These are phyloP conservation scores for Pestalotiopsis sp. DNA, from an alignment of 2,329 filamentous ascomycete genomes.

Conservation along the genomic window DNA sequence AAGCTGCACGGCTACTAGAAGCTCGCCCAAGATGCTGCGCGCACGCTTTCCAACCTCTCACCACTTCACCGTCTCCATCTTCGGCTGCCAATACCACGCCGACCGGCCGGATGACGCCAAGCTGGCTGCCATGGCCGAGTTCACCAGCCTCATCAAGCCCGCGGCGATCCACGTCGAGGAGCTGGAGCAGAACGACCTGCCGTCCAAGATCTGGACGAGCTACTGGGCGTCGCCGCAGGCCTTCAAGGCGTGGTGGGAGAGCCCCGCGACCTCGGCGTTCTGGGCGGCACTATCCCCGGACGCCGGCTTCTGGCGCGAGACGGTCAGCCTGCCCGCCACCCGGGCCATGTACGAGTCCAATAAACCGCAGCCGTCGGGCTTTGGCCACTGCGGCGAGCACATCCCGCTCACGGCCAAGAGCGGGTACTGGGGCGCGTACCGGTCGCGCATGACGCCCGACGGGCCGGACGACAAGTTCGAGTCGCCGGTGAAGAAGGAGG, in stretches of 20 bases:
- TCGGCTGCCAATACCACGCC: background rate
- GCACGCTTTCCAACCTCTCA: background rate
- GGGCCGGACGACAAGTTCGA: background rate
- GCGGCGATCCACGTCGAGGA: background rate
- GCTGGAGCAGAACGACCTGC: background rate
- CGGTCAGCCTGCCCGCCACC: background rate
- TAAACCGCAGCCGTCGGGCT: background rate
- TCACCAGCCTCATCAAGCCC: background rate
- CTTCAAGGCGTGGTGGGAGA: background rate
- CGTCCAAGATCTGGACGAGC: background rate
- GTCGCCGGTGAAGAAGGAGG: background rate
- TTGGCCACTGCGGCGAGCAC: background rate
- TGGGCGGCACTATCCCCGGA: background rate
- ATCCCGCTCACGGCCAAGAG: background rate
- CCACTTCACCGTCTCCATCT: background rate
- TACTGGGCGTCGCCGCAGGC: background rate
- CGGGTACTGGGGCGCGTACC: background rate
- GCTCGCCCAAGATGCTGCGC: background rate
- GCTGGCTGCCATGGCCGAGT: background rate
- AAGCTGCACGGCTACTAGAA: background rate
- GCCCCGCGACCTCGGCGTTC: background rate
- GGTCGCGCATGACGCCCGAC: background rate
- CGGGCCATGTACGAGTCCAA: background rate
- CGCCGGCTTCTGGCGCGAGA: conserved; percentile 4
- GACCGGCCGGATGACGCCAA: background rate